These are phyloP conservation scores for Hypoxylon sp. DNA, from an alignment of 2,329 filamentous ascomycete species.

Conservation along the genomic window DNA sequence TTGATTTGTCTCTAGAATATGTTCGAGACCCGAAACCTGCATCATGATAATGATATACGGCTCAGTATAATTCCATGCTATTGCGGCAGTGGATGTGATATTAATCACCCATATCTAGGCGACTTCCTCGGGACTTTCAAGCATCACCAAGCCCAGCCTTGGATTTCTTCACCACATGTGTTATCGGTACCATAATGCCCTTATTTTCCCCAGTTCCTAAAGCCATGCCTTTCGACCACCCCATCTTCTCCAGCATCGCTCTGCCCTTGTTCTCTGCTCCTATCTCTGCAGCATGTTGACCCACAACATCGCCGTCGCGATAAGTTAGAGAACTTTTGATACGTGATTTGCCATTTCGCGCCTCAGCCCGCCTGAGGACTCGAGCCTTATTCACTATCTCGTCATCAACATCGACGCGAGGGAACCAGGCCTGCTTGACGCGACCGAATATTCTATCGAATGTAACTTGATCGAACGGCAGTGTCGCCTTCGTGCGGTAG, in stretches of 20 bases:
- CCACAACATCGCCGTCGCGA: conserved; percentile 89
- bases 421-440: conserved; percentile 70
- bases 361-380: conserved; percentile 48
- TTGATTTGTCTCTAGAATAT: neutral
- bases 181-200: conserved; percentile 88
- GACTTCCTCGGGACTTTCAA: conserved; percentile 12
- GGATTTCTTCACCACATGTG: conserved; percentile 87
- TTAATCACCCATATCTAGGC: neutral
- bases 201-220: conserved; percentile 87
- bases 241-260: conserved; percentile 96
- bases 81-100: neutral
- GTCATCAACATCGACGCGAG: conserved; percentile 63
- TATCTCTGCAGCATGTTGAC: conserved; percentile 86
- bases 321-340: conserved; percentile 67
- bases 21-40: neutral
- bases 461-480: conserved; percentile 70
- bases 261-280: conserved; percentile 86
- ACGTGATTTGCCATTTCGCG: conserved; percentile 52
- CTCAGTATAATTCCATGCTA: conserved; percentile 13
- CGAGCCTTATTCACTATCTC: conserved; percentile 50
- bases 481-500: conserved; percentile 79
- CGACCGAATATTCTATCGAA: conserved; percentile 65
- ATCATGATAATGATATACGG: neutral
- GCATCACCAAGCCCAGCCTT: conserved; percentile 84
- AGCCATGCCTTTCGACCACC: conserved; percentile 89